Evolutionary conservation across 768 basidiomycete genomes (phyloP).

Genomic region (Phaeotremella fagi): DNA sequence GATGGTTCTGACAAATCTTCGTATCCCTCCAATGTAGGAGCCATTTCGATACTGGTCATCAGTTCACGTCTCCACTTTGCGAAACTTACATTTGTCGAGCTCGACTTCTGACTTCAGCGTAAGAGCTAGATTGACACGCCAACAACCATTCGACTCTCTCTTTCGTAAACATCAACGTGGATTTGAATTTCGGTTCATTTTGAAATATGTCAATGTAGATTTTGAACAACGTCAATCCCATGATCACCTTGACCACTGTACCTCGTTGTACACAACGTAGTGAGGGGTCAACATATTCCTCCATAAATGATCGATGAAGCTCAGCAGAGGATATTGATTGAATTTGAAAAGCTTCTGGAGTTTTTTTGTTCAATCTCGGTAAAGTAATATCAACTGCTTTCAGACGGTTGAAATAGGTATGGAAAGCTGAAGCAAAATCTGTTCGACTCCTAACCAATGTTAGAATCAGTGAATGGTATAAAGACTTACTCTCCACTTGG

Average conservation of each 20-base stretch:
- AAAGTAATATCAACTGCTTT: slow-evolving; percentile 4
- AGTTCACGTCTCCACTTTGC: background rate
- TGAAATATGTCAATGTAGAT: slow-evolving; percentile 22
- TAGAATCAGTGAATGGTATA: background rate
- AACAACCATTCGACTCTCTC: slow-evolving; percentile 35
- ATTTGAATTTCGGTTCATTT: slow-evolving; percentile 6
- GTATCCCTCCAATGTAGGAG: slow-evolving; percentile 34
- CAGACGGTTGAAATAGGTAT: slow-evolving; percentile 21
- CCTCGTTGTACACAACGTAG: slow-evolving; percentile 16
- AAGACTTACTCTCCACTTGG: slow-evolving; percentile 29
- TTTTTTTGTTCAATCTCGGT: background rate
- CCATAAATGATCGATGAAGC: slow-evolving; percentile 25
- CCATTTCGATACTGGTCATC: slow-evolving; percentile 23
- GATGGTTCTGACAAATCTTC: slow-evolving; percentile 8
- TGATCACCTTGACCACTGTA: slow-evolving; percentile 21
- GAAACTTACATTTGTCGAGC: slow-evolving; percentile 39
- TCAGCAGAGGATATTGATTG: background rate
- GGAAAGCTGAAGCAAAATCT: slow-evolving; percentile 27
- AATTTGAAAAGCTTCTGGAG: background rate
- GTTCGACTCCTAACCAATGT: slow-evolving; percentile 14
- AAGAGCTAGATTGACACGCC: slow-evolving; percentile 42
- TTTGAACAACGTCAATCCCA: slow-evolving; percentile 21
- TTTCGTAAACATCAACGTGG: slow-evolving; percentile 26
- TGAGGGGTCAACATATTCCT: slow-evolving; percentile 20
- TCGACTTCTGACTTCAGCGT: slow-evolving; percentile 37